Base-by-base conservation (phyloP, 345 rosid species). In the Balakata baccata region DNA sequence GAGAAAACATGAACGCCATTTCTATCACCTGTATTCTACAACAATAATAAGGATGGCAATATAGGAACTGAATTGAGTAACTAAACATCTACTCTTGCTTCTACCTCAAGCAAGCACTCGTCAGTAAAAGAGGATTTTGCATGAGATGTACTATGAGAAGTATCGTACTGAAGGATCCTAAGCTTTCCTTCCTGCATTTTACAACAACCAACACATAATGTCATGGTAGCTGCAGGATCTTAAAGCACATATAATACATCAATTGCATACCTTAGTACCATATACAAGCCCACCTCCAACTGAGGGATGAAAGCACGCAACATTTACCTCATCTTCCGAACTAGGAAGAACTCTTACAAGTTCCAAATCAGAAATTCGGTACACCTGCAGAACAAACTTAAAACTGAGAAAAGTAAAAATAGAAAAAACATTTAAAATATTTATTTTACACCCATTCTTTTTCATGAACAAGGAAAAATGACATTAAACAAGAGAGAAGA, bases 221-320 rank as follows among this genome's bases (percentile, higher is more conserved):
- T 38, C 38, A n/a, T 16, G 18, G 54, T 64, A 68, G 56, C 13
- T 38, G 47, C 4, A 66, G n/a, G 52, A 58, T 6, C 11, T 58
- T 63, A 39, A 39, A 41, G 17, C 45, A 23, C 18, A 29, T 58
- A 18, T 12, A 50, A 61, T 50, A 0, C 20, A 6, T 23, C 49
- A 62, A 22, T 58, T 29, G 47, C 63, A 25, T 47, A 87, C 93
- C 90, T 90, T 92, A 18, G 95, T 90, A 57, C 95, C 97, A 80
- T 92, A 90, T n/a, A 90, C 90, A 83, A 92, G 90, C 60, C 97
- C 95, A 50, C 92, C 91, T 56, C 97, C 95, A 14, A 88, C 86
- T 45, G 87, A 84, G 72, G 95, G 97, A 83, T 92, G 95, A 78
- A 88, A 92, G 80, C 95, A 89, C 45, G 94, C 97, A 29, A 91